Evolutionary conservation across 2,329 filamentous ascomycete genomes (phyloP).

Genomic region (Paraconiothyrium brasiliense): DNA sequence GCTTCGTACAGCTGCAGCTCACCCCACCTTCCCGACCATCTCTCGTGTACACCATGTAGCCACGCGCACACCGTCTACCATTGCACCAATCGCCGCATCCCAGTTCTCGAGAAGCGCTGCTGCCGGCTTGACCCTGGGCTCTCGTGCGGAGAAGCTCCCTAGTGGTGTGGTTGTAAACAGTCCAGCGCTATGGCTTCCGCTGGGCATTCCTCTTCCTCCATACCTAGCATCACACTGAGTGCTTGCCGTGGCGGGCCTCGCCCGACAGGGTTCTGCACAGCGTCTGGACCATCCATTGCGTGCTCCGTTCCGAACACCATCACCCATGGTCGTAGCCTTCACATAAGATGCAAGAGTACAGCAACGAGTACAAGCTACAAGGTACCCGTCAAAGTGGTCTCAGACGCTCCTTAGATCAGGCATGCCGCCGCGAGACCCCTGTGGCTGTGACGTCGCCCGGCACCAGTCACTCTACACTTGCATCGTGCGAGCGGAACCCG

Average conservation of each 20-base stretch:
- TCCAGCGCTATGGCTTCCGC: slow-evolving; percentile 18
- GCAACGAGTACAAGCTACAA: too few species aligned
- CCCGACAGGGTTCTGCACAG: not conserved
- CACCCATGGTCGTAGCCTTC: too few species aligned
- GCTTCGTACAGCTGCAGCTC: not conserved
- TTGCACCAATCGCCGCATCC: slow-evolving; percentile 13
- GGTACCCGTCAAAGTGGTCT: too few species aligned
- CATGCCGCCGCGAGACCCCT: not conserved
- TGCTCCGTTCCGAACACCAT: too few species aligned
- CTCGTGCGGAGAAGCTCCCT: slow-evolving; percentile 36
- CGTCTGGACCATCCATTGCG: not conserved
- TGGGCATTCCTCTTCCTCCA: not conserved
- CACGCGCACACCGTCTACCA: slow-evolving; percentile 32
- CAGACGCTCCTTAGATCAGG: too few species aligned
- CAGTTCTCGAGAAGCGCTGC: slow-evolving; percentile 40
- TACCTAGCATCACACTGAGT: slow-evolving; percentile 3
- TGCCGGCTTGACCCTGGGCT: slow-evolving; percentile 35
- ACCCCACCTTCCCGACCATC: slow-evolving; percentile 6
- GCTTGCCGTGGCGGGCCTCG: not conserved
- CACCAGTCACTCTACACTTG: not conserved
- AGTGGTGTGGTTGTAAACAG: slow-evolving; percentile 24
- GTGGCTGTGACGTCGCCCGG: slow-evolving; percentile 1
- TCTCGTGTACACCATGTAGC: slow-evolving; percentile 27
- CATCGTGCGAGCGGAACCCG: slow-evolving; percentile 2
- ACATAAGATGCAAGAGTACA: too few species aligned